Evolutionary conservation across 768 basidiomycete genomes (phyloP), one percentile per base, ranked within the genome.

Genomic region (Boletus subcaerulescens): DNA sequence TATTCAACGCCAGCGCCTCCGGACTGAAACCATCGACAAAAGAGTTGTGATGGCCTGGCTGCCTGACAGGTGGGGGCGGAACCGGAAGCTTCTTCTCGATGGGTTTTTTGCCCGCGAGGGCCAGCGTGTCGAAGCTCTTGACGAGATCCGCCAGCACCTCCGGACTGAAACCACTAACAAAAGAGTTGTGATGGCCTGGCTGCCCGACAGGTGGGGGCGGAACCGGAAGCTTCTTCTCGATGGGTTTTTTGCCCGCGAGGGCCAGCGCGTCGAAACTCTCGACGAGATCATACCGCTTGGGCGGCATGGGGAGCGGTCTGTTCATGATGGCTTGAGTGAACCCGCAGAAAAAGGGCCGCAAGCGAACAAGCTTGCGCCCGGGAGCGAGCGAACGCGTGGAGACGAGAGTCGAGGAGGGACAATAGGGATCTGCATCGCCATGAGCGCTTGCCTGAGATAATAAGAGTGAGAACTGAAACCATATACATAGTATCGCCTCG

Each of bases 21-120:
- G 60, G 71, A 42, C 18, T 55, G 61, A 85, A 85, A 31, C 83
- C 82, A 17, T 81, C 82, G 32, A 83, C 65, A 59, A 85, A 84
- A 29, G 58, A 56, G 43, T 1, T 38, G 20, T 47, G 38, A 24
- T 13, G 24, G 14, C 18, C 24, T 24, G 24, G 24, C 4, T 24
- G 24, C 24, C 9, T 31, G 24, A 12, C 10, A 8, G 20, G 36
- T 9, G 2, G 5, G 26, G 58, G 57, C 0, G 4, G n/a, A n/a
- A 57, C 50, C 18, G 61, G 62, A 40, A 59, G 64, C 11, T 40
- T 56, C 57, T 63, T 62, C 38, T 49, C 49, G 13, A 26, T 14
- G 18, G 57, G 45, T 46, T 58, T 47, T 29, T 62, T 61, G 38
- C 61, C 66, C 1, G 64, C 58, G 2, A 78, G 63, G 3, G 71